phyloP scores from a whole-genome alignment of 1,284 basidiomycete species.

The Sporisorium scitamineum region DNA sequence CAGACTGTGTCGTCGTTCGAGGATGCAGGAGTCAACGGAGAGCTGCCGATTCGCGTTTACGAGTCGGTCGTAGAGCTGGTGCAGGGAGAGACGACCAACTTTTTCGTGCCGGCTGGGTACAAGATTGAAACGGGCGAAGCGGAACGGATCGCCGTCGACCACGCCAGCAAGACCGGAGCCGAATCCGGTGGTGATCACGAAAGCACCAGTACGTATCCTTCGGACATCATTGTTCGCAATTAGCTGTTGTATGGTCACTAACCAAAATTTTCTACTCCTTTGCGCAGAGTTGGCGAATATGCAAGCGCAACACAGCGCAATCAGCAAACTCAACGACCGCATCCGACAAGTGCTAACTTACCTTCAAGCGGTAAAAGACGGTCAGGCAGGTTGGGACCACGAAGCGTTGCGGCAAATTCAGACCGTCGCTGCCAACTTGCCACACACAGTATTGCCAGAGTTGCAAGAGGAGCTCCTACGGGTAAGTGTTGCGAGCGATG shows the following conservation, averaged over 20 bases:
- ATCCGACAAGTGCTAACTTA: constrained; percentile 86
- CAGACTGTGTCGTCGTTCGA: constrained; percentile 57
- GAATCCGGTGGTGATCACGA: constrained; percentile 76
- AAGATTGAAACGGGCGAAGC: constrained; percentile 97
- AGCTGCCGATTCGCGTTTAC: constrained; percentile 59
- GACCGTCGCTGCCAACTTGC: constrained; percentile 80
- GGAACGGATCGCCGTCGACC: constrained; percentile 96
- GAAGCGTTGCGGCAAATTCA: constrained; percentile 84
- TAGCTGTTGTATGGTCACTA: neutral
- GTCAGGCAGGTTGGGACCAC: constrained; percentile 70
- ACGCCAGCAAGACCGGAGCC: constrained; percentile 85
- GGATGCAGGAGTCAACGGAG: constrained; percentile 41
- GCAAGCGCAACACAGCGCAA: constrained; percentile 90
- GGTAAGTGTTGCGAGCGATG: constrained; percentile 17
- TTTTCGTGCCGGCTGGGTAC: constrained; percentile 82
- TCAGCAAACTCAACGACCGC: constrained; percentile 93
- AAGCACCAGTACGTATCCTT: constrained; percentile 70
- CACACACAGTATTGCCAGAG: constrained; percentile 48
- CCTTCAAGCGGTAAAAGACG: constrained; percentile 48
- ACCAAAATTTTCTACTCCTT: neutral
- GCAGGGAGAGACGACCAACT: constrained; percentile 40
- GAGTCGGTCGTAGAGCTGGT: constrained; percentile 59
- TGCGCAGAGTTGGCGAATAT: constrained; percentile 84
- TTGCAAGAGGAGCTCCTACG: constrained; percentile 50
- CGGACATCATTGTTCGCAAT: too few relatives aligned